Evolutionary conservation across 768 basidiomycete species (phyloP).

Genomic region (Gymnopilus junonius): DNA sequence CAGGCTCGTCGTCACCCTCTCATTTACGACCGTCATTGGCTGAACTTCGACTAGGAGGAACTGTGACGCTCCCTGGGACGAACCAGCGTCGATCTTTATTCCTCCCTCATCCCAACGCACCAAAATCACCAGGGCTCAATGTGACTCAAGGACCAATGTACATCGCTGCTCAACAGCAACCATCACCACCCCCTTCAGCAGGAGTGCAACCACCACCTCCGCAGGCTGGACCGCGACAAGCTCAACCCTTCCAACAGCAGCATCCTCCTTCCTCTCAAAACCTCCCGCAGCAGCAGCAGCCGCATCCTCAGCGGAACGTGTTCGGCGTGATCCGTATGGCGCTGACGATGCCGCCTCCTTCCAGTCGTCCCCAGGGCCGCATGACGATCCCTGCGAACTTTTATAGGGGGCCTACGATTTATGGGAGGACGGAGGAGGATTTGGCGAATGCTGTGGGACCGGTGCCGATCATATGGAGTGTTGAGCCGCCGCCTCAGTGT

Average conservation of each 20-base stretch:
- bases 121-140: slow-evolving; percentile 40
- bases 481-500: slow-evolving; percentile 38
- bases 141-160: slow-evolving; percentile 59
- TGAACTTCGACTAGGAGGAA: slow-evolving; percentile 34
- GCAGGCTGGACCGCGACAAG: neutral
- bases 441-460: slow-evolving; percentile 54
- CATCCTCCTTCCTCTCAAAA: slow-evolving; percentile 2
- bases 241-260: slow-evolving; percentile 21
- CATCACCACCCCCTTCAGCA: slow-evolving; percentile 2
- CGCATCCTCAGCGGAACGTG: slow-evolving; percentile 12
- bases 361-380: slow-evolving; percentile 1
- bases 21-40: slow-evolving; percentile 35
- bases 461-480: slow-evolving; percentile 62
- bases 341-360: slow-evolving; percentile 20
- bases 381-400: neutral
- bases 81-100: slow-evolving; percentile 45
- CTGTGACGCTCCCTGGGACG: slow-evolving; percentile 30
- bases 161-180: slow-evolving; percentile 29
- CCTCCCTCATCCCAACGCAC: slow-evolving; percentile 51
- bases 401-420: slow-evolving; percentile 56
- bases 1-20: slow-evolving; percentile 13
- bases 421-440: slow-evolving; percentile 59
- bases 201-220: neutral
- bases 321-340: slow-evolving; percentile 33
- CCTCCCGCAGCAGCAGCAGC: neutral